phyloP scores from a whole-genome alignment of 495 filamentous ascomycete species.

The Lasiosphaeris hirsuta region DNA sequence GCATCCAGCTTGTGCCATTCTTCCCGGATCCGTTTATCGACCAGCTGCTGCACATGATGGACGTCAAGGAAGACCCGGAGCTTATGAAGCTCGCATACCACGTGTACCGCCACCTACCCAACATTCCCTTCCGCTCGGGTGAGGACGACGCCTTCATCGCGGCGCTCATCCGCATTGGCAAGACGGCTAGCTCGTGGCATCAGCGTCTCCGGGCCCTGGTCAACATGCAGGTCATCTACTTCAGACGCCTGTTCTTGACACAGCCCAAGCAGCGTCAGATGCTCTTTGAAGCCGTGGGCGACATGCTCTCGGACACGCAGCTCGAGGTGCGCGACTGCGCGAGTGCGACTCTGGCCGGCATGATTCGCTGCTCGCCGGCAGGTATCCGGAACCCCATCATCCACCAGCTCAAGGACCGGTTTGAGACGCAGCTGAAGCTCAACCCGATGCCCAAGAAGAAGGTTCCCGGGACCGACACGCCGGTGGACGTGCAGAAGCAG shows the following conservation, averaged over 20 bases:
- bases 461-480: conserved; percentile 68
- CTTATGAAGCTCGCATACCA: conserved; percentile 93
- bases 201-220: conserved; percentile 95
- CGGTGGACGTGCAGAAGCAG: conserved; percentile 71
- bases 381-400: conserved; percentile 74
- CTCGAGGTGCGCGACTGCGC: conserved; percentile 95
- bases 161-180: conserved; percentile 84
- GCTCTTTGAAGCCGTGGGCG: conserved; percentile 84
- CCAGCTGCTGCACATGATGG: conserved; percentile 98
- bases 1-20: conserved; percentile 84
- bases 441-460: conserved; percentile 83
- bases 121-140: conserved; percentile 86
- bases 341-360: conserved; percentile 85
- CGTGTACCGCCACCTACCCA: conserved; percentile 94
- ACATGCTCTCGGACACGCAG: conserved; percentile 89
- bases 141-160: conserved; percentile 80
- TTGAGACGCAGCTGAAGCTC: conserved; percentile 67
- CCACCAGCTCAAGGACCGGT: conserved; percentile 67
- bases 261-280: conserved; percentile 67
- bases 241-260: conserved; percentile 93
- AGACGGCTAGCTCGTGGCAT: conserved; percentile 87
- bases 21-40: conserved; percentile 87
- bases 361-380: conserved; percentile 96
- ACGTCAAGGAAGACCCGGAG: conserved; percentile 97
- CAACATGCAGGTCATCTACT: conserved; percentile 99